These are phyloP conservation scores for Monascus ruber DNA, from an alignment of 2,329 filamentous ascomycete species.

Conservation along the genomic window DNA sequence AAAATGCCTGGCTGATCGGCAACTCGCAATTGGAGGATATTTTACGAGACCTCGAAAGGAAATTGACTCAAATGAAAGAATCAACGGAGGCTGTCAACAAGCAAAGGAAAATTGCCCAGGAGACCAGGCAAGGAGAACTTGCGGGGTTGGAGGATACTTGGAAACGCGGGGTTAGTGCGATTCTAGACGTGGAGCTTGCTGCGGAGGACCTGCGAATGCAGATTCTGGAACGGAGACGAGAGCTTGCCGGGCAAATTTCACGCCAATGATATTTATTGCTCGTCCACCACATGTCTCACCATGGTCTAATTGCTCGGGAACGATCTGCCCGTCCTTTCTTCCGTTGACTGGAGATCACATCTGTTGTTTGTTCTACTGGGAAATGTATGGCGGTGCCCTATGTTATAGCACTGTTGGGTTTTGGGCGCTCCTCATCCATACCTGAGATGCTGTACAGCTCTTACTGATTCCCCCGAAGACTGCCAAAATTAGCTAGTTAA, in stretches of 20 bases:
- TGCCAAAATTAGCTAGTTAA: no score
- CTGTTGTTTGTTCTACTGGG: no score
- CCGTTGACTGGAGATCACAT: no score
- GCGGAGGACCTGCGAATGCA: slow-evolving; percentile 59
- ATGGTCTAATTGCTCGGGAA: no score
- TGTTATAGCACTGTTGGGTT: no score
- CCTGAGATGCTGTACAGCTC: no score
- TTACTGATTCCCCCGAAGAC: no score
- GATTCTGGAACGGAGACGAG: slow-evolving; percentile 50
- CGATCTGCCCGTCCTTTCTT: no score
- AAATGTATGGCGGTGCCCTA: no score
- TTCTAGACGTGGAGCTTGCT: slow-evolving; percentile 79
- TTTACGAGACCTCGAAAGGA: slow-evolving; percentile 57
- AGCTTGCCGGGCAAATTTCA: slow-evolving; percentile 19
- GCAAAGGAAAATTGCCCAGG: slow-evolving; percentile 58
- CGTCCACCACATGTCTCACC: no score
- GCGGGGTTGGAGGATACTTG: slow-evolving; percentile 63
- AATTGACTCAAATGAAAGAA: slow-evolving; percentile 56
- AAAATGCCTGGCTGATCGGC: slow-evolving; percentile 81
- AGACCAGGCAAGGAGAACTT: slow-evolving; percentile 61
- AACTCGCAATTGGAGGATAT: slow-evolving; percentile 72
- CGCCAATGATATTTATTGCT: no score
- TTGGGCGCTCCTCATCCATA: no score
- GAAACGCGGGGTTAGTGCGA: slow-evolving; percentile 64
- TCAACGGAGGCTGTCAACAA: slow-evolving; percentile 65